Conservation (phyloP, 2,329 filamentous ascomycete genomes). For the Verticillium nubilum region DNA sequence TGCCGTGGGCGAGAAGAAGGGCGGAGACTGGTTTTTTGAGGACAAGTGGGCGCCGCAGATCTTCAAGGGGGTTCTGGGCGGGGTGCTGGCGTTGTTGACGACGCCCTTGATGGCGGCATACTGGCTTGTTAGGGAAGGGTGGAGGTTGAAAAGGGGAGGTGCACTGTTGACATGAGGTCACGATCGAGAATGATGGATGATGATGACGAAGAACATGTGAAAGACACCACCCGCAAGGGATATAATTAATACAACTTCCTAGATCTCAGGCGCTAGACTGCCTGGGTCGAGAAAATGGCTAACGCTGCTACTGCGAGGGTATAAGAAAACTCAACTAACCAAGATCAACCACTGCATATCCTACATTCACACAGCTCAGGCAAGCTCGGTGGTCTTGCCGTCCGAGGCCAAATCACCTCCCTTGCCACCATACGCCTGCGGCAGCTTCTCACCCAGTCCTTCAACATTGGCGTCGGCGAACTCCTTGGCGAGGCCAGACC, state of each 20-base stretch:
- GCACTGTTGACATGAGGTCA: neutral
- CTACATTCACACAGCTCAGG: neutral
- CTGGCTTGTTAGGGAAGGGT: slow-evolving; percentile 45
- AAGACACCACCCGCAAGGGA: neutral
- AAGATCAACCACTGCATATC: neutral
- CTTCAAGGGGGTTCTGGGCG: slow-evolving; percentile 46
- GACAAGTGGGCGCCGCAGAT: slow-evolving; percentile 39
- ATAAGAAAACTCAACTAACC: neutral
- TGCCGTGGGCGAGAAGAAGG: slow-evolving; percentile 25
- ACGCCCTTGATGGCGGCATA: slow-evolving; percentile 43
- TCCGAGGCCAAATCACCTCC: neutral
- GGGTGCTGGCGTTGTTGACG: slow-evolving; percentile 36
- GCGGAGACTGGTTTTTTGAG: slow-evolving; percentile 37
- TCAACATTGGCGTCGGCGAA: slow-evolving; percentile 26
- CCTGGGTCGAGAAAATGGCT: neutral
- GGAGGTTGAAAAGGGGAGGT: slow-evolving; percentile 22
- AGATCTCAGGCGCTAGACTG: neutral
- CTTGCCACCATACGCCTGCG: slow-evolving; percentile 1
- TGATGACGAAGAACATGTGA: too few species aligned
- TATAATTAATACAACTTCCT: neutral
- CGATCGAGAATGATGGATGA: too few species aligned
- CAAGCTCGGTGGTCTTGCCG: neutral
- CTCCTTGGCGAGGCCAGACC: slow-evolving; percentile 60
- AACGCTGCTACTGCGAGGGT: neutral
- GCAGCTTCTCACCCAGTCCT: slow-evolving; percentile 3